Percentiles rank a stretch among this genome's conserved stretches.
phyloP scores from a whole-genome alignment of 1,139 yeast genomes.

The Saccharomyces hybrid region DNA sequence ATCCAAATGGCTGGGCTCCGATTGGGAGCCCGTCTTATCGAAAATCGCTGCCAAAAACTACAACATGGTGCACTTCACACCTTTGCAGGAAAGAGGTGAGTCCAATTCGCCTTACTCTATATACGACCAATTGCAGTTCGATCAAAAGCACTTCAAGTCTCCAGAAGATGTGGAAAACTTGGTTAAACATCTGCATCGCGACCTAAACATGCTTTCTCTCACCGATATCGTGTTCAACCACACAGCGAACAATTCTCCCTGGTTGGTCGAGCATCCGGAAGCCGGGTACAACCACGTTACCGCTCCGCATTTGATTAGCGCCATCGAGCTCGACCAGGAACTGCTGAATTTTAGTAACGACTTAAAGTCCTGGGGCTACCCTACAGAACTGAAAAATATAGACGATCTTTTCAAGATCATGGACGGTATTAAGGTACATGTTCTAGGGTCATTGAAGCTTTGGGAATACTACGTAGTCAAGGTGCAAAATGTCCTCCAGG shows the following conservation, averaged over 20 bases:
- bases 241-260: slow-evolving; percentile 81
- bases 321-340: slow-evolving; percentile 72
- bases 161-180: slow-evolving; percentile 42
- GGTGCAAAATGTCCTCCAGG: slow-evolving; percentile 35
- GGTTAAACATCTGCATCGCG: slow-evolving; percentile 43
- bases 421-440: slow-evolving; percentile 62
- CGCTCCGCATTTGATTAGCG: slow-evolving; percentile 81
- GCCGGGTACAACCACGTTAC: slow-evolving; percentile 80
- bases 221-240: slow-evolving; percentile 95
- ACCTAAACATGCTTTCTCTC: slow-evolving; percentile 61
- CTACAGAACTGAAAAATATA: slow-evolving; percentile 43
- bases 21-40: slow-evolving; percentile 63
- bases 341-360: slow-evolving; percentile 57
- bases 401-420: slow-evolving; percentile 54
- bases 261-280: slow-evolving; percentile 84
- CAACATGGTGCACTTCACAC: slow-evolving; percentile 94
- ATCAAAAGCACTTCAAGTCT: slow-evolving; percentile 51
- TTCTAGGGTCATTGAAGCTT: slow-evolving; percentile 54
- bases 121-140: slow-evolving; percentile 75
- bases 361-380: slow-evolving; percentile 50
- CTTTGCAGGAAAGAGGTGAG: slow-evolving; percentile 79
- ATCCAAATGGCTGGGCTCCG: slow-evolving; percentile 83
- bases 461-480: slow-evolving; percentile 88
- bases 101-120: slow-evolving; percentile 92
- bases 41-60: slow-evolving; percentile 68